Conservation (phyloP, 495 filamentous ascomycete species). For the Penicillium soppii region DNA sequence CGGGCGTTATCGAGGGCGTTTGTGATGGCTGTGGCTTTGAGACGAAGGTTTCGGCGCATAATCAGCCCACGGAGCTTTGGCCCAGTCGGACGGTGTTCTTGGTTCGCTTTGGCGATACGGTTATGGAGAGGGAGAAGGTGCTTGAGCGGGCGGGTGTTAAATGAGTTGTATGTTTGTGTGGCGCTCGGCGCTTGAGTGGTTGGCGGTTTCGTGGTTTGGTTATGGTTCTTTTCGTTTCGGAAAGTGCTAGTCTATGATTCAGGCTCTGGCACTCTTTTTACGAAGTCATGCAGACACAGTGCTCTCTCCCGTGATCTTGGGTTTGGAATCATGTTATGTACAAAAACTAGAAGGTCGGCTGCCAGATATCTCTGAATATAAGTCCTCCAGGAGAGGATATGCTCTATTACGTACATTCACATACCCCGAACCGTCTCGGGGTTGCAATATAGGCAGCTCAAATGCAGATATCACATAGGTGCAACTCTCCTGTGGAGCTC, state of each 20-base stretch:
- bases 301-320: background rate
- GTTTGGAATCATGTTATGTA: constrained; percentile 8
- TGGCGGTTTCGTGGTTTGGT: background rate
- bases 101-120: constrained; percentile 82
- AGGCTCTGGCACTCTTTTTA: background rate
- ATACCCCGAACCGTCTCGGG: background rate
- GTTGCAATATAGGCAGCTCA: background rate
- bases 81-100: constrained; percentile 94
- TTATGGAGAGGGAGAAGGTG: constrained; percentile 86
- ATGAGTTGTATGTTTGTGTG: constrained; percentile 22
- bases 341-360: constrained; percentile 3
- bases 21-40: constrained; percentile 90
- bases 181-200: background rate
- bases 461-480: background rate
- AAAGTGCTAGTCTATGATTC: background rate
- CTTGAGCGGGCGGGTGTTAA: constrained; percentile 50
- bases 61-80: constrained; percentile 81
- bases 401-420: constrained; percentile 3
- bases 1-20: constrained; percentile 92
- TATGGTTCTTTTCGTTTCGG: background rate
- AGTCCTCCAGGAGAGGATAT: constrained; percentile 12
- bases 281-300: constrained; percentile 5
- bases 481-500: no score
- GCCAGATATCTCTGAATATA: constrained; percentile 3
- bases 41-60: constrained; percentile 88